phyloP scores from a whole-genome alignment of 768 basidiomycete species.

The Russula dissimulans region DNA sequence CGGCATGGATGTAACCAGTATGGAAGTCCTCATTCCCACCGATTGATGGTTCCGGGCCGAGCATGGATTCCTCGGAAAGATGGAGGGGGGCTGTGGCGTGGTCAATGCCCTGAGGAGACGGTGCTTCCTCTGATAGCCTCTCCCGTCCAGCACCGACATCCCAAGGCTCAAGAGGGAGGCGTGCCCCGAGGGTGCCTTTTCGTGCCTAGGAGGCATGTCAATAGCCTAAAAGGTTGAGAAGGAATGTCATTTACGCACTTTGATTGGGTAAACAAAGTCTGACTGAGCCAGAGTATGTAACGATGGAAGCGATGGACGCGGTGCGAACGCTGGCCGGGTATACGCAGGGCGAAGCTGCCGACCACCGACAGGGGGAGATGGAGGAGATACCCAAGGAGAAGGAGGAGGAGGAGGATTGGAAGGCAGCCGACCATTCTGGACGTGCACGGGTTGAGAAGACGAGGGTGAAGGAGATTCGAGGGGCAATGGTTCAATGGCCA shows the following conservation, averaged over 20 bases:
- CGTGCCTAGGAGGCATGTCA: conserved; percentile 26
- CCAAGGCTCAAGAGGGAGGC: conserved; percentile 37
- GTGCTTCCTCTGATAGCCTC: conserved; percentile 7
- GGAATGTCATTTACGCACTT: conserved; percentile 24
- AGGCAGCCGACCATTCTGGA: conserved; percentile 17
- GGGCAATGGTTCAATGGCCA: conserved; percentile 1
- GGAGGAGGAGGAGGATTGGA: conserved; percentile 13
- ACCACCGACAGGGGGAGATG: conserved; percentile 9
- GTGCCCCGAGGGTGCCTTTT: conserved; percentile 36
- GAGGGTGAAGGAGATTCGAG: conserved; percentile 6
- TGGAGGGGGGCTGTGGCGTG: conserved; percentile 6
- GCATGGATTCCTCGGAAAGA: conserved; percentile 1
- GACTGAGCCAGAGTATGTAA: conserved; percentile 31
- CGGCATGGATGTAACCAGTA: background rate
- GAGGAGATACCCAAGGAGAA: conserved; percentile 8
- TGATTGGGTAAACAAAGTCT: conserved; percentile 29
- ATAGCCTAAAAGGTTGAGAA: background rate
- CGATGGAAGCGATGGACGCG: conserved; percentile 37
- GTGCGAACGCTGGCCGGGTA: conserved; percentile 33
- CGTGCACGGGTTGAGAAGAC: background rate
- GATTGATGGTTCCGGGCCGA: conserved; percentile 2
- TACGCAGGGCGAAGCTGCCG: conserved; percentile 32
- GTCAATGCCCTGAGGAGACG: conserved; percentile 9
- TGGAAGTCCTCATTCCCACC: background rate
- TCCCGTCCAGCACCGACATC: conserved; percentile 19